Conservation (phyloP, 192 early-diverging fungal species). For the Rhizophagus prolifer region DNA sequence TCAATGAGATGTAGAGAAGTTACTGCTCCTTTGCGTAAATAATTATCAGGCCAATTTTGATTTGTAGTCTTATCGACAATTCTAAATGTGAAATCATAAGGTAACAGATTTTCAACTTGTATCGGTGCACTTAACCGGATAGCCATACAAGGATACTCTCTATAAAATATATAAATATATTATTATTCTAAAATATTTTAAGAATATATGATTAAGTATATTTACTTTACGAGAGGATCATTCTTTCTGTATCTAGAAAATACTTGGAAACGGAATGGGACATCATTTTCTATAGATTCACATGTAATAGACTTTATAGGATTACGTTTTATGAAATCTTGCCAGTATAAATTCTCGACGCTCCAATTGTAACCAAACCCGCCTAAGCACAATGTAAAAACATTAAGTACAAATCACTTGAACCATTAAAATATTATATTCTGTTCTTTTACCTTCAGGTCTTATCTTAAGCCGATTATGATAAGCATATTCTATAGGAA, state of each 20-base stretch:
- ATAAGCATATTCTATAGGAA: conserved; percentile 87
- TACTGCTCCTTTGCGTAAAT: conserved; percentile 66
- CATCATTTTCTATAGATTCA: conserved; percentile 38
- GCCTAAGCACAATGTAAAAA: conserved; percentile 20
- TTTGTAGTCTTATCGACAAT: conserved; percentile 77
- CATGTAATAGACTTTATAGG: conserved; percentile 45
- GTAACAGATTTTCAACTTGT: conserved; percentile 93
- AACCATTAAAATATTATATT: too few relatives aligned
- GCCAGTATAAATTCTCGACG: conserved; percentile 77
- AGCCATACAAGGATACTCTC: conserved; percentile 74
- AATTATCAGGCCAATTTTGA: conserved; percentile 51
- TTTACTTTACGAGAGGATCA: conserved; percentile 43
- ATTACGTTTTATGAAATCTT: conserved; percentile 59
- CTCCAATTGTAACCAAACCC: conserved; percentile 90
- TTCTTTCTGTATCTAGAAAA: conserved; percentile 52
- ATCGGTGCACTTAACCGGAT: conserved; percentile 75
- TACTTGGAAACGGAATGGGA: conserved; percentile 72
- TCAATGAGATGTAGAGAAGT: conserved; percentile 82
- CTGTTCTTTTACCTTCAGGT: conserved; percentile 60
- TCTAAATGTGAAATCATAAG: conserved; percentile 80
- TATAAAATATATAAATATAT: conserved; percentile 9
- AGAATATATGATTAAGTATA: neutral
- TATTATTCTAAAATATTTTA: neutral
- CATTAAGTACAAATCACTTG: too few relatives aligned
- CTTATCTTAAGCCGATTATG: conserved; percentile 74